Evolutionary conservation across 129 eudicot species (phyloP).

Genomic region (Gnaphalium uliginosum): DNA sequence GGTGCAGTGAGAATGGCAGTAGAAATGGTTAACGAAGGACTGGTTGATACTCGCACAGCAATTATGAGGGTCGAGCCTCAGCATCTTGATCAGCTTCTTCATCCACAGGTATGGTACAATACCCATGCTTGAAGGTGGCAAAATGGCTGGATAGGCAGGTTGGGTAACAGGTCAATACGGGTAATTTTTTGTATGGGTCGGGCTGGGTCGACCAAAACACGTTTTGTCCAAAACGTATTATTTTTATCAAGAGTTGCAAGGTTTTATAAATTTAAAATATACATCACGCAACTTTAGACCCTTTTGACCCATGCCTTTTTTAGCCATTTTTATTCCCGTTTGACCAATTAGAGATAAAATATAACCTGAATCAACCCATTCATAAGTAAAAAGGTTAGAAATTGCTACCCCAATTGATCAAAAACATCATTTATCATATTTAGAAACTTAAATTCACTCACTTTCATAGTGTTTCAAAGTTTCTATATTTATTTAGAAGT

Average conservation of each 20-base stretch:
- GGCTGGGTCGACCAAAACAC: slow-evolving; percentile 12
- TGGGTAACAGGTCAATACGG: background rate
- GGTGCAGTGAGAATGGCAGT: slow-evolving; percentile 94
- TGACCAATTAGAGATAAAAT: background rate
- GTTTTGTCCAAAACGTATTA: background rate
- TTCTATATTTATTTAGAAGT: background rate
- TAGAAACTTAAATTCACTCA: background rate
- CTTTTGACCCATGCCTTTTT: background rate
- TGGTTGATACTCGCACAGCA: slow-evolving; percentile 63
- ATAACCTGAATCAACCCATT: background rate
- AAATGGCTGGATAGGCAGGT: background rate
- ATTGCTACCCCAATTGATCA: background rate
- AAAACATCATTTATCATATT: background rate
- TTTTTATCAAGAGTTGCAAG: too few relatives aligned
- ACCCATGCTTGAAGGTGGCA: background rate
- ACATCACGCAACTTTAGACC: slow-evolving; percentile 4
- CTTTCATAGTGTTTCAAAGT: background rate
- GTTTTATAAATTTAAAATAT: background rate
- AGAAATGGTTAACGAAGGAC: slow-evolving; percentile 90
- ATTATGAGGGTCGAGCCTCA: slow-evolving; percentile 96
- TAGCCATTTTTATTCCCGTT: background rate
- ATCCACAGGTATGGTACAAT: slow-evolving; percentile 78
- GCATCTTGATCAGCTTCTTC: slow-evolving; percentile 99
- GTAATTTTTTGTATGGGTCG: background rate
- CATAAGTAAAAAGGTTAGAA: background rate